These are phyloP conservation scores for Tulasnella sp. DNA, from an alignment of 768 basidiomycete genomes.

Conservation along the genomic window DNA sequence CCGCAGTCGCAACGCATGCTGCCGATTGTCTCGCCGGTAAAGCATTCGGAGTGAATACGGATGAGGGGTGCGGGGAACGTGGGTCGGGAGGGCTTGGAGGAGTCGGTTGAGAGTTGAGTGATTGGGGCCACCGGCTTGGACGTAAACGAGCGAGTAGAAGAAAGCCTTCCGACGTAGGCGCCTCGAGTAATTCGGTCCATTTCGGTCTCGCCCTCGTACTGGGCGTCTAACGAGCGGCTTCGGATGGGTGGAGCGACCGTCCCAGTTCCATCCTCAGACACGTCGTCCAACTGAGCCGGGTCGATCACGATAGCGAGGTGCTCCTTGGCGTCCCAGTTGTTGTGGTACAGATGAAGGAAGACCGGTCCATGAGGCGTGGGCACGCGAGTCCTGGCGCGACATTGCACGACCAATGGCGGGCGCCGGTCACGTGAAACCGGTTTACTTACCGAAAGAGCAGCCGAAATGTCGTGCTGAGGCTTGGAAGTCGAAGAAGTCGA, in stretches of 20 bases:
- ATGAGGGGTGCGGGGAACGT: slow-evolving; percentile 71
- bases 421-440: slow-evolving; percentile 20
- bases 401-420: slow-evolving; percentile 63
- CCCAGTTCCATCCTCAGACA: slow-evolving; percentile 31
- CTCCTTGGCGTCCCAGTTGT: slow-evolving; percentile 87
- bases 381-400: slow-evolving; percentile 95
- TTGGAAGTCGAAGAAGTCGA: background rate
- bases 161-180: slow-evolving; percentile 84
- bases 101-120: background rate
- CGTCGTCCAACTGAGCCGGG: slow-evolving; percentile 62
- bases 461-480: slow-evolving; percentile 20
- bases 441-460: slow-evolving; percentile 31
- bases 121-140: slow-evolving; percentile 36
- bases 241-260: slow-evolving; percentile 27
- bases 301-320: slow-evolving; percentile 95
- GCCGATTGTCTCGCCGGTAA: slow-evolving; percentile 96
- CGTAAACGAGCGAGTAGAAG: slow-evolving; percentile 47
- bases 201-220: slow-evolving; percentile 74
- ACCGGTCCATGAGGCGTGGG: slow-evolving; percentile 92
- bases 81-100: slow-evolving; percentile 21
- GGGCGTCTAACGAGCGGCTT: slow-evolving; percentile 59
- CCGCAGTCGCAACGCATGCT: slow-evolving; percentile 99
- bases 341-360: slow-evolving; percentile 94
- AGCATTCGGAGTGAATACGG: slow-evolving; percentile 97
- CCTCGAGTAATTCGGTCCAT: slow-evolving; percentile 91